Evolutionary conservation across 495 filamentous ascomycete genomes (phyloP).

Genomic region (Paragyromitra xinjiangensis): DNA sequence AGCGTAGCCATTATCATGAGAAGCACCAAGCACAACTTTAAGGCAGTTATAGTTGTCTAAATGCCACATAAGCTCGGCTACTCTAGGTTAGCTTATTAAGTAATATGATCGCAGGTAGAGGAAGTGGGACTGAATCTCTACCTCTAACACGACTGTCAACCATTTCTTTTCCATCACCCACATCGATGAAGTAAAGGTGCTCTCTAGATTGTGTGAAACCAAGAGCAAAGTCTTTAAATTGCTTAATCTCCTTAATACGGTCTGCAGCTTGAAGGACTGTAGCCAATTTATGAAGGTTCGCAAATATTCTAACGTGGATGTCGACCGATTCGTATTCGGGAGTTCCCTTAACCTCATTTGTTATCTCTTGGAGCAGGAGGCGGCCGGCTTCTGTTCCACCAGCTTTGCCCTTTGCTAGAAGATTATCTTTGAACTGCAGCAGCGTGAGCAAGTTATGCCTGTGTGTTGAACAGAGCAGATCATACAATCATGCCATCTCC

Average conservation of each 20-base stretch:
- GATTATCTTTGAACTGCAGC: constrained; percentile 52
- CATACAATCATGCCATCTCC: constrained; percentile 57
- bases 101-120: not conserved
- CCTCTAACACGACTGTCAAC: constrained; percentile 54
- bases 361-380: constrained; percentile 47
- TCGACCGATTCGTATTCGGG: constrained; percentile 38
- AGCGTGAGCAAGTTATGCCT: constrained; percentile 38
- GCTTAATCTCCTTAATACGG: constrained; percentile 44
- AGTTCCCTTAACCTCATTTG: constrained; percentile 31
- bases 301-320: constrained; percentile 53
- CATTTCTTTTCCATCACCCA: constrained; percentile 57
- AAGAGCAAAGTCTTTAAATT: constrained; percentile 55
- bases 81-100: constrained; percentile 29
- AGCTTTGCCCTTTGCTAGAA: constrained; percentile 49
- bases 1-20: constrained; percentile 57
- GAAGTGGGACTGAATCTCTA: constrained; percentile 27
- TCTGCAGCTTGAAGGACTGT: constrained; percentile 34
- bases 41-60: constrained; percentile 56
- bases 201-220: constrained; percentile 54
- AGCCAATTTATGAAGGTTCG: constrained; percentile 51
- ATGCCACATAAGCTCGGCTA: constrained; percentile 56
- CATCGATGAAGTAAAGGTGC: constrained; percentile 56
- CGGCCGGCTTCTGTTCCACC: constrained; percentile 53
- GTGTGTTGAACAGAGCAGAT: constrained; percentile 16
- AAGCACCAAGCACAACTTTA: constrained; percentile 55